phyloP scores from a whole-genome alignment of 768 basidiomycete species.

The Phlebiopsis flavidoalba region DNA sequence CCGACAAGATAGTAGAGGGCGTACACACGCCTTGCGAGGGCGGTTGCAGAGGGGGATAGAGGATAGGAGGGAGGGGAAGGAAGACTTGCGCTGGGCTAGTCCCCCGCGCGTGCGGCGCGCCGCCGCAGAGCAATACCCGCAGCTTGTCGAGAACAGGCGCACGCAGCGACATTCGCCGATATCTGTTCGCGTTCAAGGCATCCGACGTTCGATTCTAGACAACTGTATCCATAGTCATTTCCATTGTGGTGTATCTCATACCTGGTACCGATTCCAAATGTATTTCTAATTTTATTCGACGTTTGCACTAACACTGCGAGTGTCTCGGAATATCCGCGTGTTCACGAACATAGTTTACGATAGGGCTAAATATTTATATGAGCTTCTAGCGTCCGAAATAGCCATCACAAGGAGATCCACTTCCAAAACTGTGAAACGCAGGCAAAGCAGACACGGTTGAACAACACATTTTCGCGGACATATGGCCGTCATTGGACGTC shows the following conservation, averaged over 20 bases:
- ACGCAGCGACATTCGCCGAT: neutral
- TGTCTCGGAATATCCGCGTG: neutral
- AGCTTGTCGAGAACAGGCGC: neutral
- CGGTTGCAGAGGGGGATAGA: neutral
- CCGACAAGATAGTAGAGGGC: neutral
- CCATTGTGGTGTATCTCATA: neutral
- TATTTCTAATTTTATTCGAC: too few species aligned
- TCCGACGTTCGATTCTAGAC: neutral
- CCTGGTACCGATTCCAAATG: neutral
- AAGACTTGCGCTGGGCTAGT: neutral
- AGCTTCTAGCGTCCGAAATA: neutral
- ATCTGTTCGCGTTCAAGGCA: neutral
- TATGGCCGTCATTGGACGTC: neutral
- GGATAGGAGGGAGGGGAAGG: neutral
- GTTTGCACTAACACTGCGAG: too few species aligned
- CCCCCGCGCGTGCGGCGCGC: too few species aligned
- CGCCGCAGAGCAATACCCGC: neutral
- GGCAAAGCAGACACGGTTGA: too few species aligned
- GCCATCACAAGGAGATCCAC: too few species aligned
- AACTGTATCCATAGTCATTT: conserved; percentile 12
- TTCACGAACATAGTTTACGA: neutral
- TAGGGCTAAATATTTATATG: neutral
- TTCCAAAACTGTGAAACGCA: too few species aligned
- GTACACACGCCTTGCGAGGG: neutral
- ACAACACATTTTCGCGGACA: too few species aligned